These are phyloP conservation scores for Saussurea involucrata DNA, from an alignment of 129 eudicot species.

Conservation along the genomic window DNA sequence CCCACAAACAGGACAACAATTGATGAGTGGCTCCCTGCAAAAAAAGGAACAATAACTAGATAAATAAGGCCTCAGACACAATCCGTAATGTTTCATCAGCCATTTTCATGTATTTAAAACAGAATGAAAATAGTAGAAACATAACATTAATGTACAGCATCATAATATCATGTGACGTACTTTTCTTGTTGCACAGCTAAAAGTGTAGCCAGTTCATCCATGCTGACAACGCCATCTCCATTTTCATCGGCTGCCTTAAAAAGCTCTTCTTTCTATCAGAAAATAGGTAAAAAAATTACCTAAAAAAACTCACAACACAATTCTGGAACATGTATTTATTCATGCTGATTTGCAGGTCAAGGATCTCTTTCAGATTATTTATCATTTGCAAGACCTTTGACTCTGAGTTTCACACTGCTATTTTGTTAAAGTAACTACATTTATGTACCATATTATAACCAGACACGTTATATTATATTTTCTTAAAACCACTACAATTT, in stretches of 20 bases:
- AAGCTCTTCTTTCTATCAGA: conserved; percentile 79
- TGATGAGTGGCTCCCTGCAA: conserved; percentile 84
- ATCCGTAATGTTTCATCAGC: neutral
- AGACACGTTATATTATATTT: neutral
- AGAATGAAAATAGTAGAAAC: neutral
- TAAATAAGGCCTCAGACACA: neutral
- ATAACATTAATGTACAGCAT: neutral
- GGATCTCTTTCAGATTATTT: neutral
- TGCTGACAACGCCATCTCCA: conserved; percentile 90
- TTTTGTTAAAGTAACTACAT: neutral
- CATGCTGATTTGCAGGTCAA: neutral
- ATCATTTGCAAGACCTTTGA: neutral
- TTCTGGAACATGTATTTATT: neutral
- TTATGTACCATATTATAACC: neutral
- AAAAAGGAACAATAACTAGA: neutral
- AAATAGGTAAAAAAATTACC: neutral
- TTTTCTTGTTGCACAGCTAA: conserved; percentile 84
- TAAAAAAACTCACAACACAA: neutral
- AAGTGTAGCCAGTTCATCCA: conserved; percentile 93
- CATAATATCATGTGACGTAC: conserved; percentile 37
- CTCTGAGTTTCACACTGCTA: neutral
- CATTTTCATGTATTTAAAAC: neutral
- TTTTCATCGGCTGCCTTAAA: conserved; percentile 85
- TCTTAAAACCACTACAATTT: neutral
- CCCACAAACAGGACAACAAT: conserved; percentile 91